Conservation (phyloP, 2,329 filamentous ascomycete species). For the Teratosphaeria zuluensis region DNA sequence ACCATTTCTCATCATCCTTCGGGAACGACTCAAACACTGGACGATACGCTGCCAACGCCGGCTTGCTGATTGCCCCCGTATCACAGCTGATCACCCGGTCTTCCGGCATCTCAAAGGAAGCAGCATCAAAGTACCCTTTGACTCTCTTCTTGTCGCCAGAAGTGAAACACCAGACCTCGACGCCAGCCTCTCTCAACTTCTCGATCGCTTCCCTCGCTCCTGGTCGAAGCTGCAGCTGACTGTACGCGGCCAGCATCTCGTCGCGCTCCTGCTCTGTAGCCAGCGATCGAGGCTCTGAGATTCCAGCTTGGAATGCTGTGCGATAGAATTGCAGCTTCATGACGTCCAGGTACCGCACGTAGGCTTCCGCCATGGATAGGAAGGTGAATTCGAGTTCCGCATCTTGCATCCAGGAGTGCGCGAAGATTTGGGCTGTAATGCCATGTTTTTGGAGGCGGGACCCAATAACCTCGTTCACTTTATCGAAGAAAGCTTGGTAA, state of each 20-base stretch:
- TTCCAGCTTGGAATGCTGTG: conserved; percentile 36
- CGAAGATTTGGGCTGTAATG: conserved; percentile 36
- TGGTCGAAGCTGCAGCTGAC: conserved; percentile 23
- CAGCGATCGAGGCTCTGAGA: conserved; percentile 33
- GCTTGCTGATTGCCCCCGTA: conserved; percentile 39
- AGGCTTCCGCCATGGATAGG: conserved; percentile 36
- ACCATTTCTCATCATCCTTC: conserved; percentile 37
- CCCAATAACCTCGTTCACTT: conserved; percentile 35
- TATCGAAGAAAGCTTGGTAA: conserved; percentile 35
- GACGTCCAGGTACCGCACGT: conserved; percentile 35
- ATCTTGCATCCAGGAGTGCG: conserved; percentile 38
- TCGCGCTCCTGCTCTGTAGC: conserved; percentile 36
- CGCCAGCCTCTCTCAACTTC: conserved; percentile 36
- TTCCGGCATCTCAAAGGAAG: conserved; percentile 39
- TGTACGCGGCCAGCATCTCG: conserved; percentile 32
- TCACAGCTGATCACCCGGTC: conserved; percentile 47
- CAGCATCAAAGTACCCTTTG: conserved; percentile 42
- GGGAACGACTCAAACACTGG: conserved; percentile 35
- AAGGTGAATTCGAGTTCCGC: conserved; percentile 44
- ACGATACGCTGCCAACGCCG: conserved; percentile 39
- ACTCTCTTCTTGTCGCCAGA: conserved; percentile 43
- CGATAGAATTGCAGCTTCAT: conserved; percentile 41
- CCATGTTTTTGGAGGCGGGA: conserved; percentile 28
- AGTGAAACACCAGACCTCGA: conserved; percentile 47
- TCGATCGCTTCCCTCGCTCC: conserved; percentile 35